These are phyloP conservation scores for Arabidopsis arenosa DNA, from an alignment of 345 rosid genomes.

Conservation along the genomic window DNA sequence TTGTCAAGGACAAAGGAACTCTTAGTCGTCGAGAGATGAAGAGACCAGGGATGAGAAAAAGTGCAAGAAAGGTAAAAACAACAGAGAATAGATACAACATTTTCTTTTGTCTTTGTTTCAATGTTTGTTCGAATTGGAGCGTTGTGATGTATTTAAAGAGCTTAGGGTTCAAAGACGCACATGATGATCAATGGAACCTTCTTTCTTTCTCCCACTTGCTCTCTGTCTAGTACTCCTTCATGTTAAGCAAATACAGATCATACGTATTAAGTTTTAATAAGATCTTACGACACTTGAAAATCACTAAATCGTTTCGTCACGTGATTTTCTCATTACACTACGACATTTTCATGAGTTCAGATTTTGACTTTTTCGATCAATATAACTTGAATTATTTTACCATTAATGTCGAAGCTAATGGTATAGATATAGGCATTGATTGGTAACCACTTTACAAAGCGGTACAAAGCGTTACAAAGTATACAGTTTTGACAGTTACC, in stretches of 20 bases:
- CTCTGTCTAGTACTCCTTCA: not conserved
- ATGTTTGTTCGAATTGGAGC: not conserved
- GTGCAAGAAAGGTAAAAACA: constrained; percentile 29
- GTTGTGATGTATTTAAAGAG: constrained; percentile 4
- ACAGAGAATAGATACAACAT: constrained; percentile 25
- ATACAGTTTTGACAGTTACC: too few species aligned
- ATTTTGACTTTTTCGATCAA: not conserved
- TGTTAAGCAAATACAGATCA: constrained; percentile 39
- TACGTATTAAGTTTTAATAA: constrained; percentile 21
- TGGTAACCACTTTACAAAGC: too few species aligned
- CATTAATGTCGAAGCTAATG: not conserved
- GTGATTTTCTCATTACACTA: constrained; percentile 9
- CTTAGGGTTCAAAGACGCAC: constrained; percentile 32
- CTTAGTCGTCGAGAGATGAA: constrained; percentile 19
- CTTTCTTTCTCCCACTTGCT: not conserved
- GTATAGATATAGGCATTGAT: not conserved
- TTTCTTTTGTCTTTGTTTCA: not conserved
- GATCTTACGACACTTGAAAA: constrained; percentile 37
- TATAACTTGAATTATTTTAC: not conserved
- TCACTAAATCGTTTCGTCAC: constrained; percentile 32
- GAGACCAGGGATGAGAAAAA: constrained; percentile 25
- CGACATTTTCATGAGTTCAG: not conserved
- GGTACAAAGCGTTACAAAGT: too few species aligned
- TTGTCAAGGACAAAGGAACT: constrained; percentile 23
- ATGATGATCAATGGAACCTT: constrained; percentile 22